Evolutionary conservation across 441 rosid genomes (phyloP), one percentile per base, ranked within the genome.

Genomic region (Biscutella auriculata): DNA sequence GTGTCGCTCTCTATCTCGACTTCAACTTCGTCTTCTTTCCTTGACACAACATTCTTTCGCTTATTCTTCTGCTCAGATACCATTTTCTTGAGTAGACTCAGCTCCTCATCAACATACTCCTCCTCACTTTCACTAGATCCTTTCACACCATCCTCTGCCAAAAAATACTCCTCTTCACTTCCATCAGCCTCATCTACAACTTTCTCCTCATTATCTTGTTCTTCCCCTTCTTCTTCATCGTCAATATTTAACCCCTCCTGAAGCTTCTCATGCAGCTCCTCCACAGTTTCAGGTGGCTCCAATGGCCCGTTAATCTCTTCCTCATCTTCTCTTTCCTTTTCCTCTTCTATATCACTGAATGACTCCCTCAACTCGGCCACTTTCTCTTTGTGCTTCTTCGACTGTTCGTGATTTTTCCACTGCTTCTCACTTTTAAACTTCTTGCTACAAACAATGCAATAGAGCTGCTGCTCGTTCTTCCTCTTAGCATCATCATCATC

Each of bases 351-450:
- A 28, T 79, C 80, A 30, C 50, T 71, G 63, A 83, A 79, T 0
- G 82, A 54, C 49, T 85, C 79, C 75, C 85, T 82, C 74, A 87
- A 81, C 70, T 82, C 78, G 0, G 85, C 96, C 43, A 93, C 82
- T 79, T 79, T 89, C 80, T 93, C 97, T 79, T 81, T 87, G 23
- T 94, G 99, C 84, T 94, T 94, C 83, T 87, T 87, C 0, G 97
- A 94, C 81, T 87, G 97, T 74, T 94, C 97, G 6, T 94, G 97
- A 76, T 89, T 94, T 76, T 80, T 80, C 97, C 97, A 94, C 61
- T 94, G 97, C 76, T 89, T 87, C 70, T 94, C 87, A 59, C 96
- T 87, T 76, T 87, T 89, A 28, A 94, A 89, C 70, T 87, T 94
- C 74, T 94, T 94, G 41, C 96, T 74, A 59, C 99, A 94, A 2